Conservation (phyloP, 2,329 filamentous ascomycete genomes). For the Exophiala calicioides region DNA sequence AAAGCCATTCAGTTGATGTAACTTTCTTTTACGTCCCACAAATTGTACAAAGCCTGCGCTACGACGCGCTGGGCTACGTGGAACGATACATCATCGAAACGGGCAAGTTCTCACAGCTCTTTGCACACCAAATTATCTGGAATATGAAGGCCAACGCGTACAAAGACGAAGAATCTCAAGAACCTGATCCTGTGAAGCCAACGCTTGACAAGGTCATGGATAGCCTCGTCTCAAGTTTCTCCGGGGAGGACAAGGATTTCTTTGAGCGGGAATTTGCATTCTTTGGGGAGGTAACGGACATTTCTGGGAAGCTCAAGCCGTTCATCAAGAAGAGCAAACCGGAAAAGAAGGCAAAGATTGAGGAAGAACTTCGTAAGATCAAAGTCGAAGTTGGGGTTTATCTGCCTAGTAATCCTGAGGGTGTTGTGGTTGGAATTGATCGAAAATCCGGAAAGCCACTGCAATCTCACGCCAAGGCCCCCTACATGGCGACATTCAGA, state of each 20-base stretch:
- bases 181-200: slow-evolving; percentile 90
- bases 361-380: slow-evolving; percentile 96
- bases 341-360: slow-evolving; percentile 98
- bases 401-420: slow-evolving; percentile 93
- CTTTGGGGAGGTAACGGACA: slow-evolving; percentile 92
- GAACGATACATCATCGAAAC: slow-evolving; percentile 97
- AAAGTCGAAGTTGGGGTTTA: slow-evolving; percentile 97
- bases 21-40: slow-evolving; percentile 99
- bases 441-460: slow-evolving; percentile 96
- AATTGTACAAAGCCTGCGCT: slow-evolving; percentile 91
- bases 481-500: slow-evolving; percentile 98
- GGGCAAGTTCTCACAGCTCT: slow-evolving; percentile 94
- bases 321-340: slow-evolving; percentile 89
- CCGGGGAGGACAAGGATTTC: slow-evolving; percentile 74
- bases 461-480: slow-evolving; percentile 96
- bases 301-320: slow-evolving; percentile 93
- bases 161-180: slow-evolving; percentile 90
- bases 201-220: slow-evolving; percentile 87
- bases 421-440: slow-evolving; percentile 95
- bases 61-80: slow-evolving; percentile 90
- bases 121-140: slow-evolving; percentile 99
- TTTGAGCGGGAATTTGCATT: slow-evolving; percentile 97
- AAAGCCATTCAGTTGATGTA: slow-evolving; percentile 92
- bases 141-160: slow-evolving; percentile 99
- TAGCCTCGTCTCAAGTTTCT: slow-evolving; percentile 80